Base-by-base conservation (phyloP, 1,139 yeast species). In the Taiozyma sp. region DNA sequence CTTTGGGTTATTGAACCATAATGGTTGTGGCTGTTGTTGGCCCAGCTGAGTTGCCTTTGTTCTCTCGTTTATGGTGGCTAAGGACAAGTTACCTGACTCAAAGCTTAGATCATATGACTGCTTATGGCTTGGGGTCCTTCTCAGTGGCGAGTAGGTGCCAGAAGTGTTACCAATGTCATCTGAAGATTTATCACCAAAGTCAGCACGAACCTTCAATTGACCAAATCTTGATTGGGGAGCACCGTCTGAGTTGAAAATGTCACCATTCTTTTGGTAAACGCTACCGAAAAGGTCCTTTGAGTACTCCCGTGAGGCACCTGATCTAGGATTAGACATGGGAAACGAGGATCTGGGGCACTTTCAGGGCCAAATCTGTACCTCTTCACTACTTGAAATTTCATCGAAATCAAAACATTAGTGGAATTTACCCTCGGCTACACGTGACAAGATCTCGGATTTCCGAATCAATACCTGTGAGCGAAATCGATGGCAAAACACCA, bases 1-100 rank as follows among this genome's bases (percentile, higher is more conserved):
- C 54, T 76, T 77, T 21, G 80, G 75, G 54, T 77, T 77, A 48
- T 75, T 77, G 56, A 76, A 74, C 86, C 86, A 81, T 32, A 68
- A 60, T 1, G 82, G 81, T 21, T 65, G 66, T 14, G 54, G 50
- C 47, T 52, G 59, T 47, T 47, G 53, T 22, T 56, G 59, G 29
- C 49, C 56, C 29, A 50, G 55, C 11, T 34, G 47, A 41, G 53
- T 50, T 10, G 59, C 52, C 35, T 56, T 50, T 46, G 62, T 49
- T 52, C 53, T 59, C 50, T 58, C 58, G 45, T 61, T 61, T 41
- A 61, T 60, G 11, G 49, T 32, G 5, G 62, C 60, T 19, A 61
- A 29, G 11, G 63, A 53, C 1, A 55, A 57, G 30, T 57, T 59
- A 22, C 56, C 49, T 1, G 55, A 47, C 29, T 60, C 62, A 19